Conservation (phyloP, 192 early-diverging fungal genomes). For the Coemansia sp. region DNA sequence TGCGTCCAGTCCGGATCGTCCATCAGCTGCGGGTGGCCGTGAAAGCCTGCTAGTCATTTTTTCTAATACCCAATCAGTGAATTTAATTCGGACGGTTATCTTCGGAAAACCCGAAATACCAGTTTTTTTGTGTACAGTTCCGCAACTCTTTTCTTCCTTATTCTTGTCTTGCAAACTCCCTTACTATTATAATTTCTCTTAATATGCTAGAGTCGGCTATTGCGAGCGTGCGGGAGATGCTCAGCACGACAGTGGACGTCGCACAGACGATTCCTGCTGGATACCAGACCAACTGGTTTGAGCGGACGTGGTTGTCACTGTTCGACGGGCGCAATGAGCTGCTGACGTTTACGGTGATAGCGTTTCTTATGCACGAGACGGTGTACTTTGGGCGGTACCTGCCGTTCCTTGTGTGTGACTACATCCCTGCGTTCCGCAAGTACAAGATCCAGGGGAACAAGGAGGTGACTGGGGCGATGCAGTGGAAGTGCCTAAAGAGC, state of each 20-base stretch:
- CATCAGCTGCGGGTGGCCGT: conserved; percentile 31
- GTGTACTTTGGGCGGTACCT: conserved; percentile 90
- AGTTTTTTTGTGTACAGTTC: too few species aligned
- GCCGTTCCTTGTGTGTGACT: conserved; percentile 82
- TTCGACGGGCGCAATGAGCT: conserved; percentile 70
- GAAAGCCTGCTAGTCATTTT: background rate
- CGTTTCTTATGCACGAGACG: conserved; percentile 85
- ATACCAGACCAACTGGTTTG: conserved; percentile 47
- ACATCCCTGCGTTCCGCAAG: conserved; percentile 78
- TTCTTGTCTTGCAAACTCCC: too few species aligned
- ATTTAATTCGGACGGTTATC: too few species aligned
- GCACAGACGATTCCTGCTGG: conserved; percentile 29
- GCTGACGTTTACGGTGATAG: conserved; percentile 66
- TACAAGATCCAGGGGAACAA: conserved; percentile 86
- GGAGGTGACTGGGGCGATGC: conserved; percentile 59
- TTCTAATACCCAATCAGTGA: too few species aligned
- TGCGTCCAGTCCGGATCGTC: conserved; percentile 26
- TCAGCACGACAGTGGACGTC: conserved; percentile 33
- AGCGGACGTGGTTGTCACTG: conserved; percentile 61
- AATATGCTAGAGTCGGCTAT: conserved; percentile 15
- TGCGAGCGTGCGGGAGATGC: conserved; percentile 30
- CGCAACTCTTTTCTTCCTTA: too few species aligned
- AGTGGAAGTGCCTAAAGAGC: conserved; percentile 70
- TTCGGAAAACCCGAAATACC: too few species aligned
- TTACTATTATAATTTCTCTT: background rate